Evolutionary conservation across 1,139 yeast genomes (phyloP), one percentile per base, ranked within the genome.

Genomic region (Pichia sp.): DNA sequence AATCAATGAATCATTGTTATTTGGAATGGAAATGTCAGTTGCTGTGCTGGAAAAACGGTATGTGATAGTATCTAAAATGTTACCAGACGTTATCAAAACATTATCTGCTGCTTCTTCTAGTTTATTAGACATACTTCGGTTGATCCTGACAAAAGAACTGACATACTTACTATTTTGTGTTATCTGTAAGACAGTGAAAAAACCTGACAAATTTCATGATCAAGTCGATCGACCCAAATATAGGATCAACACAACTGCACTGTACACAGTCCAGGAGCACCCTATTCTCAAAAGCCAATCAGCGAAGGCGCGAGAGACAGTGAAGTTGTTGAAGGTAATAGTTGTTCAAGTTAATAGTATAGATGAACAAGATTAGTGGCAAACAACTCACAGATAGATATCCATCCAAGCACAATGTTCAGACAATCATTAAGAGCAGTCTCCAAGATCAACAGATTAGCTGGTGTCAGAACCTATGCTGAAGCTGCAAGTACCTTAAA

Each of bases 381-480:
- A 13, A 32, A 12, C 13, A 32, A 7, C 36, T 32, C 36, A 6
- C 11, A 18, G 22, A 32, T 20, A 18, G 22, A 32, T 32, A 12
- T 8, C 22, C 5, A 32, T 4, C 26, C 26, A 22, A 36, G 39
- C 20, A 23, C 56, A 56, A 82, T 82, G 88, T 81, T 82, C 71
- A 81, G 86, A 80, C 79, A 76, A 71, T 71, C 82, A 57, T 68
- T 79, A 62, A 80, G 81, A 73, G 74, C 82, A 66, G 76, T 79
- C 61, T 67, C 73, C 58, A 64, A 65, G 59, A 73, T 82, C 56
- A 69, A 77, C 64, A 65, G 73, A 62, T 74, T 76, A 56, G 80
- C 81, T 58, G 82, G 79, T 68, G 59, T 59, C 46, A 85, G 96
- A 81, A 76, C 85, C 54, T 87, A 88, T 65, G 97, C 97, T 62